Base-by-base conservation (phyloP, 345 rosid species). In the Anacardium occidentale region DNA sequence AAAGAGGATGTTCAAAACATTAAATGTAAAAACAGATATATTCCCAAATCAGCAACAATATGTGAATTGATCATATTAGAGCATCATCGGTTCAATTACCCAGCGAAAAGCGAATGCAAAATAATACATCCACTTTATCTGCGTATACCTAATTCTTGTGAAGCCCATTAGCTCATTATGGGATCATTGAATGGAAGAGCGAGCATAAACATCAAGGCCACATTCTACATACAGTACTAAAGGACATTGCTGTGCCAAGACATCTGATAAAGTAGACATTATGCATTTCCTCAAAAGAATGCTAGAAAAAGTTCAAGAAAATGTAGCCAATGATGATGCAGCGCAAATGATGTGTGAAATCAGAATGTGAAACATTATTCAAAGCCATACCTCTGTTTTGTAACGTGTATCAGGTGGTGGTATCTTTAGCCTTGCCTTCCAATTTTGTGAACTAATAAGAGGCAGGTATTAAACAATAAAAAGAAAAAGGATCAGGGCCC, bases 371-470 rank as follows among this genome's bases (percentile, higher is more conserved):
- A 10, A n/a, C 42, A 62, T 26, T 37, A 68, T 55, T 44, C 6
- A 59, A 50, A 71, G 40, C 15, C 72, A 26, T 90, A 94, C 98
- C 98, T 92, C 98, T 24, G 98, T 92, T 76, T 15, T 85, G 83
- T 87, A 89, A 52, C 98, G 92, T 0, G 89, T 81, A 81, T 94
- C 98, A 7, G 92, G 66, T 4, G 97, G 84, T 34, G 98, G 97
- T 20, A 88, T 62, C 74, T 85, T 90, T 44, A 94, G 76, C 59
- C 83, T 83, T 40, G 97, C 91, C 76, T 94, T 94, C 98, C 98
- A 92, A 76, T 94, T 97, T 76, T 92, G 90, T 20, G 86, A 83
- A 70, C 98, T 94, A 70, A 59, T 29, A 18, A 40, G 15, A 67
- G 26, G 57, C 42, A 37, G 42, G 10, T 5, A 7, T 37, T 37